Percentiles rank a stretch among this genome's conserved stretches.
phyloP scores from a whole-genome alignment of 2,329 filamentous ascomycete genomes.

The Cladosporium oxysporum region DNA sequence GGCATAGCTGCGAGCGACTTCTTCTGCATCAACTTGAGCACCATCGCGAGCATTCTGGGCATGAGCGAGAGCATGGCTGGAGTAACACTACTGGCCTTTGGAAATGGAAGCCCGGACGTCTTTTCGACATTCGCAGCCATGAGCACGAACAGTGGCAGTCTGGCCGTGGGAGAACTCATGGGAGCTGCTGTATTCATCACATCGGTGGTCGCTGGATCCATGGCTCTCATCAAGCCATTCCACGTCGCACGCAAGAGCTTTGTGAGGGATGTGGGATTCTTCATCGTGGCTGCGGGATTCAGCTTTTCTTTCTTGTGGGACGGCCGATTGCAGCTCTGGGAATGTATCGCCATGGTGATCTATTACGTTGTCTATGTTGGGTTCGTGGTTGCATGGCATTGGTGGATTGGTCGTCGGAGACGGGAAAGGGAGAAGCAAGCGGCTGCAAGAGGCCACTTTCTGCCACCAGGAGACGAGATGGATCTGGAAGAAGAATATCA shows the following conservation, averaged over 20 bases:
- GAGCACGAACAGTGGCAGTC: slow-evolving; percentile 93
- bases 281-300: slow-evolving; percentile 82
- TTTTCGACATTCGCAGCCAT: slow-evolving; percentile 99
- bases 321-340: slow-evolving; percentile 81
- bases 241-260: slow-evolving; percentile 87
- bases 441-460: slow-evolving; percentile 72
- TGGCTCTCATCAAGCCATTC: slow-evolving; percentile 96
- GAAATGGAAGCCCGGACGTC: slow-evolving; percentile 96
- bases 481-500: slow-evolving; percentile 56
- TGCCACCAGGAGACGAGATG: slow-evolving; percentile 61
- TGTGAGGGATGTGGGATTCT: slow-evolving; percentile 87
- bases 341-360: slow-evolving; percentile 84
- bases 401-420: slow-evolving; percentile 69
- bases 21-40: slow-evolving; percentile 94
- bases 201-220: slow-evolving; percentile 91
- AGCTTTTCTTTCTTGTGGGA: slow-evolving; percentile 86
- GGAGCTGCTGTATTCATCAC: slow-evolving; percentile 96
- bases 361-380: slow-evolving; percentile 90
- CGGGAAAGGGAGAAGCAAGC: slow-evolving; percentile 65
- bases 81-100: slow-evolving; percentile 94
- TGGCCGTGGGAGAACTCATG: slow-evolving; percentile 92
- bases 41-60: slow-evolving; percentile 82
- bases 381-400: slow-evolving; percentile 90
- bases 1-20: slow-evolving; percentile 98
- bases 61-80: slow-evolving; percentile 96